phyloP scores from a whole-genome alignment of 306 rosid genomes.

The Acacia melanoxylon region DNA sequence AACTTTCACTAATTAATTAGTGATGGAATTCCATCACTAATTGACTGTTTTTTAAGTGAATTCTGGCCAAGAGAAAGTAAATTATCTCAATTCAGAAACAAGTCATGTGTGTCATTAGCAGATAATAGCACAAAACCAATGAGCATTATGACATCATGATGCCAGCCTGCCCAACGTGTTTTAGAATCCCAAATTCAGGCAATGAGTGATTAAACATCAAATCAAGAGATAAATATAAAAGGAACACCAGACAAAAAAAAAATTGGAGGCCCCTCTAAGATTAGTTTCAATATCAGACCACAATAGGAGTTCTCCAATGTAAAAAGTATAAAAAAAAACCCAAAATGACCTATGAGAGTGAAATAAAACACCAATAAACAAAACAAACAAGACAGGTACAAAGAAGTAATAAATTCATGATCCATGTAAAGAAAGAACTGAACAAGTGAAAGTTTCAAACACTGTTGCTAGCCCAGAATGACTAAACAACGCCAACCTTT shows the following conservation, averaged over 20 bases:
- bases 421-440: constrained; percentile 28
- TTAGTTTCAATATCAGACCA: constrained; percentile 32
- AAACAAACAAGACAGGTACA: constrained; percentile 39
- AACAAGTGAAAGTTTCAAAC: constrained; percentile 36
- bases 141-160: neutral
- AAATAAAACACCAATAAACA: constrained; percentile 31
- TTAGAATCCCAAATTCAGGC: neutral
- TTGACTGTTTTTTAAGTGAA: neutral
- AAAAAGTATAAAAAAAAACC: constrained; percentile 42
- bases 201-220: constrained; percentile 28
- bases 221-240: constrained; percentile 4
- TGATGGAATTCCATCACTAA: no score
- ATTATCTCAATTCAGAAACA: neutral
- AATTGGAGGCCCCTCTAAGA: constrained; percentile 4
- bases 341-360: constrained; percentile 14
- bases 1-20: no score
- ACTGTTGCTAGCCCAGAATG: constrained; percentile 34
- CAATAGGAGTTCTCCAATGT: constrained; percentile 44
- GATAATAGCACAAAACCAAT: neutral
- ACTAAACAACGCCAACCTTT: constrained; percentile 36
- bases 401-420: constrained; percentile 11
- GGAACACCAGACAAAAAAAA: neutral
- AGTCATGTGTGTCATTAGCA: neutral
- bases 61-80: neutral
- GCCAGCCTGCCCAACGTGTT: neutral